These are phyloP conservation scores for Microdochium nivale DNA, from an alignment of 2,329 filamentous ascomycete genomes.

Conservation along the genomic window DNA sequence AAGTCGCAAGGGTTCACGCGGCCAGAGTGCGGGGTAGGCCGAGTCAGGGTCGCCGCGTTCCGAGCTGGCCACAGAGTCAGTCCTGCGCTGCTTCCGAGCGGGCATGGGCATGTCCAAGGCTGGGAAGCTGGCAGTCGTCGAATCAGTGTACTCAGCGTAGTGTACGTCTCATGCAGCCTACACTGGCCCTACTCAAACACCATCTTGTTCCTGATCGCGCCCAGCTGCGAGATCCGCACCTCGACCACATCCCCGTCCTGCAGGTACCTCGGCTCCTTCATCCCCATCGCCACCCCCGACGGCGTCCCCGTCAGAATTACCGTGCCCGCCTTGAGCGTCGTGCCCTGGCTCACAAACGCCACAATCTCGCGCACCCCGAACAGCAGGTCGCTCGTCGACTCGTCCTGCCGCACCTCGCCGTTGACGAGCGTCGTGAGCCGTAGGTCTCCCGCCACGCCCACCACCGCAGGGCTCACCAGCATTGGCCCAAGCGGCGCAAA, in stretches of 20 bases:
- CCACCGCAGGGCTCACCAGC: constrained; percentile 7
- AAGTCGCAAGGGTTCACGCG: too few species aligned
- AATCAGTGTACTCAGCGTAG: too few species aligned
- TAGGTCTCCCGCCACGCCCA: constrained; percentile 71
- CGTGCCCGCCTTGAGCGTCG: constrained; percentile 30
- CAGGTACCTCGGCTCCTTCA: constrained; percentile 79
- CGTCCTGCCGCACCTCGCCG: constrained; percentile 60
- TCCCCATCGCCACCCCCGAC: constrained; percentile 50
- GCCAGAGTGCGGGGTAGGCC: too few species aligned
- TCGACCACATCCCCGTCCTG: constrained; percentile 57
- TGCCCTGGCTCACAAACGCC: constrained; percentile 28
- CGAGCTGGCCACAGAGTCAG: too few species aligned
- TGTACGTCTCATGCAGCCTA: too few species aligned
- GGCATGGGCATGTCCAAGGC: too few species aligned
- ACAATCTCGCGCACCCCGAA: constrained; percentile 31
- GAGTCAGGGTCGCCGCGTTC: too few species aligned
- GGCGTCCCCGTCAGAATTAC: constrained; percentile 39
- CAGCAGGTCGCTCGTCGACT: constrained; percentile 26
- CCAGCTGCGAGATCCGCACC: constrained; percentile 28
- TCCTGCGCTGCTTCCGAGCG: too few species aligned
- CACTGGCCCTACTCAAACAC: constrained; percentile 19
- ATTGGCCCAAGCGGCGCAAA: constrained; percentile 33
- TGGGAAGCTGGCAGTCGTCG: too few species aligned
- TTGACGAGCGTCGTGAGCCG: constrained; percentile 55
- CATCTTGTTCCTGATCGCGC: constrained; percentile 27